phyloP scores from a whole-genome alignment of 2,329 filamentous ascomycete species.

The Cyphellophora europaea region DNA sequence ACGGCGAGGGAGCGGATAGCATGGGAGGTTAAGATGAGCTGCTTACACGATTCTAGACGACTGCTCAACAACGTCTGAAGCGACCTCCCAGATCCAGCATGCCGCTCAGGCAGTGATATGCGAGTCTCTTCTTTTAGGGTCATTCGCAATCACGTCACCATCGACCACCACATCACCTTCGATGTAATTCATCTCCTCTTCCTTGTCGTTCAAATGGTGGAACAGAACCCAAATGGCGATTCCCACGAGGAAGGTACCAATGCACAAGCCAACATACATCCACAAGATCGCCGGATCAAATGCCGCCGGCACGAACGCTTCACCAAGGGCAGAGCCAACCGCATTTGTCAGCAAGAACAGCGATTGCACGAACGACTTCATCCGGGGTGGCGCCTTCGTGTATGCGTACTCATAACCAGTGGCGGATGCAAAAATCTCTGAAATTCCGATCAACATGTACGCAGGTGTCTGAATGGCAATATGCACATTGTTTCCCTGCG shows the following conservation, averaged over 20 bases:
- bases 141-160: no score
- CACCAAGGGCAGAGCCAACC: slow-evolving; percentile 47
- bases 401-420: slow-evolving; percentile 64
- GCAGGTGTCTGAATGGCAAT: slow-evolving; percentile 36
- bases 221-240: slow-evolving; percentile 46
- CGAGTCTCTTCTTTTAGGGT: no score
- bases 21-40: no score
- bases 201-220: slow-evolving; percentile 37
- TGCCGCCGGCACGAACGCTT: slow-evolving; percentile 5
- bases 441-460: slow-evolving; percentile 35
- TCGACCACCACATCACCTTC: background rate
- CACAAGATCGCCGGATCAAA: slow-evolving; percentile 56
- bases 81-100: no score
- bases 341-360: slow-evolving; percentile 51
- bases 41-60: no score
- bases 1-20: no score
- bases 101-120: no score
- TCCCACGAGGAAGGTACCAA: slow-evolving; percentile 39
- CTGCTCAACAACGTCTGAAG: no score
- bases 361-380: slow-evolving; percentile 54
- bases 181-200: slow-evolving; percentile 38
- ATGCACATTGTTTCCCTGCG: slow-evolving; percentile 31
- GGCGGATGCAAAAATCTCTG: slow-evolving; percentile 54
- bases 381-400: slow-evolving; percentile 60
- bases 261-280: slow-evolving; percentile 54